A percentile compares a stretch with the other conserved stretches of the same genome.
phyloP scores from a whole-genome alignment of 2,329 filamentous ascomycete genomes.

The Ceratocystis variospora region DNA sequence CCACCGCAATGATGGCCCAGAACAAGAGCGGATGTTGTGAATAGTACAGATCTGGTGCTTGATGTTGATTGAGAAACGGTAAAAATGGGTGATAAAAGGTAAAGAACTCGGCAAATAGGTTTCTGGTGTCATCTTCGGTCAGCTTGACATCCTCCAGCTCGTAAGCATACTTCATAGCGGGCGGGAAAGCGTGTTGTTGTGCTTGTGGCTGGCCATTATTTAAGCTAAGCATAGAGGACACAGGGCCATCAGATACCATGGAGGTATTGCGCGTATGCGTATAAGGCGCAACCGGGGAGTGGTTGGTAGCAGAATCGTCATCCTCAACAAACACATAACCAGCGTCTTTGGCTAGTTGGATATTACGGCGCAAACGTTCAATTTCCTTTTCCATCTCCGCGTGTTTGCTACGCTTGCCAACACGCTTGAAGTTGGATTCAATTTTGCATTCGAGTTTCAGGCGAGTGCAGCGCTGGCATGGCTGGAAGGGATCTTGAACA shows the following conservation, averaged over 20 bases:
- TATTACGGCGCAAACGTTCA: constrained; percentile 48
- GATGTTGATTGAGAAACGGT: constrained; percentile 55
- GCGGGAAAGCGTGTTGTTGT: constrained; percentile 27
- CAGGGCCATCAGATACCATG: constrained; percentile 54
- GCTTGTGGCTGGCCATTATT: constrained; percentile 52
- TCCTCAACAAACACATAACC: constrained; percentile 43
- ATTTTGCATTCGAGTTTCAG: constrained; percentile 74
- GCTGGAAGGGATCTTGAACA: constrained; percentile 63
- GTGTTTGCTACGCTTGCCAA: constrained; percentile 70
- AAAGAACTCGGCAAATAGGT: constrained; percentile 64
- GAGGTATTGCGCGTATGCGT: constrained; percentile 46
- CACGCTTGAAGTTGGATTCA: constrained; percentile 74
- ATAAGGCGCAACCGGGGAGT: constrained; percentile 25
- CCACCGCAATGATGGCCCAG: constrained; percentile 68
- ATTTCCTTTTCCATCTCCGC: constrained; percentile 80
- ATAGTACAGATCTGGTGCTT: constrained; percentile 59
- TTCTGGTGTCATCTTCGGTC: constrained; percentile 47
- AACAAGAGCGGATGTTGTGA: constrained; percentile 69
- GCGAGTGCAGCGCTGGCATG: constrained; percentile 64
- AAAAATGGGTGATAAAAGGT: constrained; percentile 62
- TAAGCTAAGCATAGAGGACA: constrained; percentile 51
- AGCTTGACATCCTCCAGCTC: constrained; percentile 50
- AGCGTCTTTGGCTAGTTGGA: constrained; percentile 45
- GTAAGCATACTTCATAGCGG: constrained; percentile 36
- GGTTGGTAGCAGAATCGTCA: constrained; percentile 40